Base-by-base conservation (phyloP, 495 filamentous ascomycete genomes). In the Annulohypoxylon maeteangense region DNA sequence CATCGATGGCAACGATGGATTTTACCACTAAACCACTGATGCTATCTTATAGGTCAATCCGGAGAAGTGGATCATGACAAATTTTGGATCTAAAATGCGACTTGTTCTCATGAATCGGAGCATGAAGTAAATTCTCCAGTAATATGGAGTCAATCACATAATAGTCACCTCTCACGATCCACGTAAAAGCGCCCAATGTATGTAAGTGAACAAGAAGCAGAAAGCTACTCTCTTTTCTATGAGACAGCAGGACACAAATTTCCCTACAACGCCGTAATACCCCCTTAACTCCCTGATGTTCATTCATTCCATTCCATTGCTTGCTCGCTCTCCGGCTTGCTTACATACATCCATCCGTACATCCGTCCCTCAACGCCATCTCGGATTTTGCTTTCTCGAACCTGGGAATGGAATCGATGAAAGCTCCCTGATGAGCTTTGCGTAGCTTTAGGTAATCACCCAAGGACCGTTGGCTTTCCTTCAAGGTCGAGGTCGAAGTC, bases 1-100 rank as follows among this genome's bases (percentile, higher is more conserved):
- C 81, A 82, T 83, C 81, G 81, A 83, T 83, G 81, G 81, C 81
- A 83, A 83, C 81, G 81, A 83, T 82, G 81, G 79, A 82, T 83
- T 83, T 82, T 83, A 83, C 81, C 81, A 83, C 81, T 83, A 83
- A 82, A 82, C 79, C 80, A 82, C 80, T 80, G 76, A 78, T 78
- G 75, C 75, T n/a, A n/a, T n/a, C n/a, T n/a, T n/a, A n/a, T n/a
- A n/a, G n/a, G n/a, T n/a, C n/a, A n/a, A n/a, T n/a, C n/a, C n/a
- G n/a, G n/a, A n/a, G n/a, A n/a, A n/a, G n/a, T n/a, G n/a, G n/a
- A n/a, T n/a, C n/a, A n/a, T n/a, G n/a, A n/a, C n/a, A n/a, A n/a
- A n/a, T n/a, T n/a, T n/a, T n/a, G n/a, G n/a, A n/a, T n/a, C n/a
- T n/a, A n/a, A n/a, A n/a, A n/a, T n/a, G n/a, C n/a, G n/a, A n/a